A percentile compares a stretch with the other conserved stretches of the same genome.
Conservation (phyloP, 2,329 filamentous ascomycete genomes). For the Diaporthe citri region DNA sequence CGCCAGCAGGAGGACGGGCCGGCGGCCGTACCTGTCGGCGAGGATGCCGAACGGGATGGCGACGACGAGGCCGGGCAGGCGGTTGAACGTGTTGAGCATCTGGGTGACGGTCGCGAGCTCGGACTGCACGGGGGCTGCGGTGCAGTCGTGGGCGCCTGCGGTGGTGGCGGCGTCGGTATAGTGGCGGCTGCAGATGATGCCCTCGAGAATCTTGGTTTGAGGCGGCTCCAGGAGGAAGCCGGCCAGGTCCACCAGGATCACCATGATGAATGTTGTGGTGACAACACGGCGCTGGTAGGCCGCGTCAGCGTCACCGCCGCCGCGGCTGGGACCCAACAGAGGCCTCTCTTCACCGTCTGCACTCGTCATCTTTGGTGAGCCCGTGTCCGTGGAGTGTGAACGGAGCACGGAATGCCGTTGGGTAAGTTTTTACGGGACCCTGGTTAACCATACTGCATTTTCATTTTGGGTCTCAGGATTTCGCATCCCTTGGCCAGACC, state of each 20-base stretch:
- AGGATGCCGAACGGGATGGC: conserved; percentile 22
- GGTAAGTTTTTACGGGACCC: neutral
- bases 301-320: neutral
- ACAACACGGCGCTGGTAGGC: conserved; percentile 18
- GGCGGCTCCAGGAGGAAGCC: conserved; percentile 24
- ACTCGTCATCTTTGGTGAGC: neutral
- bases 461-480: neutral
- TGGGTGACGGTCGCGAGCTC: conserved; percentile 27
- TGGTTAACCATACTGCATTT: neutral
- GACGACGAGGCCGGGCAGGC: conserved; percentile 15
- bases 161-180: neutral
- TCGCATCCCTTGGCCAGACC: neutral
- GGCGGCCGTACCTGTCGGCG: conserved; percentile 21
- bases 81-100: conserved; percentile 30
- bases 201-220: conserved; percentile 12
- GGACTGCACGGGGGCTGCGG: conserved; percentile 1
- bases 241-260: conserved; percentile 16
- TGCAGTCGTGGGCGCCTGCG: neutral
- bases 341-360: conserved; percentile 1
- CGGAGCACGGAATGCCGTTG: neutral
- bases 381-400: neutral
- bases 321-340: neutral
- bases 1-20: conserved; percentile 6
- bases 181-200: conserved; percentile 22
- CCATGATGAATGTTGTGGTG: conserved; percentile 14